These are phyloP conservation scores for Fragaria vesca DNA, from an alignment of 306 rosid species.

Conservation along the genomic window DNA sequence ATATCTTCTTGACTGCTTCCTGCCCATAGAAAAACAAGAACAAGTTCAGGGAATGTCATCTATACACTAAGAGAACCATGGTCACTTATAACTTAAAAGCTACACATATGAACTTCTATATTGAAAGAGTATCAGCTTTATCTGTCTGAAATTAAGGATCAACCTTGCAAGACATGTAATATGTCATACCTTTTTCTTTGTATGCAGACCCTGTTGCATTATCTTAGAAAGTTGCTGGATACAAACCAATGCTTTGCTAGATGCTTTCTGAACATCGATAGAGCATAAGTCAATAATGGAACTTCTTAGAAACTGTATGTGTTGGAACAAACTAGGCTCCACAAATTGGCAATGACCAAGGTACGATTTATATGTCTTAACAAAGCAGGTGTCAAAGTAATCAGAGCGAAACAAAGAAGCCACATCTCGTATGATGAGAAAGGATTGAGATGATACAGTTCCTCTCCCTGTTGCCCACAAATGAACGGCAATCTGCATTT, in stretches of 20 bases:
- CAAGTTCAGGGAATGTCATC: conserved; percentile 26
- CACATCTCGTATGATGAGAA: conserved; percentile 61
- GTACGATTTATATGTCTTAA: conserved; percentile 69
- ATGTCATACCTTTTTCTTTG: conserved; percentile 62
- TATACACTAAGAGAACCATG: background rate
- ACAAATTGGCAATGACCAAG: conserved; percentile 59
- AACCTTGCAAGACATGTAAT: conserved; percentile 15
- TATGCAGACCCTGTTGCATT: conserved; percentile 62
- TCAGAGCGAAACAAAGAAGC: conserved; percentile 53
- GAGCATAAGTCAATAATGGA: conserved; percentile 82
- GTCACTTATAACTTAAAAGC: background rate
- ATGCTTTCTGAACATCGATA: conserved; percentile 71
- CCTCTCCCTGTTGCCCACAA: conserved; percentile 86
- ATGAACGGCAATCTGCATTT: conserved; percentile 72
- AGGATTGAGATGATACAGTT: conserved; percentile 61
- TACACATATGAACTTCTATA: background rate
- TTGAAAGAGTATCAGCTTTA: conserved; percentile 6
- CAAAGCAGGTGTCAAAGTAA: conserved; percentile 73
- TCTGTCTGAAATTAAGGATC: conserved; percentile 15
- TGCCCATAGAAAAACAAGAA: conserved; percentile 36
- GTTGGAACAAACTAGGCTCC: conserved; percentile 53
- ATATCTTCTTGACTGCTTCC: conserved; percentile 79
- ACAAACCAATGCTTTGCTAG: conserved; percentile 55
- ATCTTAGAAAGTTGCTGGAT: conserved; percentile 60
- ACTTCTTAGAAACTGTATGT: conserved; percentile 55